These are phyloP conservation scores for Chlamydomonas applanata DNA, from an alignment of 139 green algal species.

Conservation along the genomic window DNA sequence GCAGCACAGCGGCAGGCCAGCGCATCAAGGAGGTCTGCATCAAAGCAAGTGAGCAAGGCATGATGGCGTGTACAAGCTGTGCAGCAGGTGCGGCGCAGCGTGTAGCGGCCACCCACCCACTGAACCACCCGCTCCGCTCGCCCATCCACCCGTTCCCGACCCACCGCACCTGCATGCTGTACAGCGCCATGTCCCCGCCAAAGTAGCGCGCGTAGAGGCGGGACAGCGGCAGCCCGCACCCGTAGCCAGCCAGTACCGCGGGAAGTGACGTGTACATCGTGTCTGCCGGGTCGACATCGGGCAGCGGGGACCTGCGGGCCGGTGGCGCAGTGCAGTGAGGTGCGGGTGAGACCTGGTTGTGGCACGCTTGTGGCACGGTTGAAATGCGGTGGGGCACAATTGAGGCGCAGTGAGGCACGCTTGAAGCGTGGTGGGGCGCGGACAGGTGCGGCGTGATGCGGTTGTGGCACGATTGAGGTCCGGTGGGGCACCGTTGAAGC, in stretches of 20 bases:
- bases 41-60: too few relatives aligned
- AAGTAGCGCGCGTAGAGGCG: conserved; percentile 90
- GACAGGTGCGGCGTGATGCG: too few relatives aligned
- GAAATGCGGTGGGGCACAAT: too few relatives aligned
- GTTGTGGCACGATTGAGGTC: too few relatives aligned
- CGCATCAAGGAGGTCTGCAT: too few relatives aligned
- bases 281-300: conserved; percentile 26
- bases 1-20: background rate
- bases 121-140: too few relatives aligned
- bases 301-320: background rate
- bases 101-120: too few relatives aligned
- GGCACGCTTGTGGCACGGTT: too few relatives aligned
- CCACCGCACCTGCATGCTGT: conserved; percentile 83
- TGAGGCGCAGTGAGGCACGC: background rate
- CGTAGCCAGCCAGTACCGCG: conserved; percentile 84
- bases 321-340: background rate
- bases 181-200: conserved; percentile 91
- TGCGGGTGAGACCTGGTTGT: background rate
- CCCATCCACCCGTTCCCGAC: too few relatives aligned
- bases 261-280: conserved; percentile 30
- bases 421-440: too few relatives aligned
- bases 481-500: too few relatives aligned
- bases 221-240: conserved; percentile 90
- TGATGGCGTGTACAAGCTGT: background rate
- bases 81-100: too few relatives aligned